phyloP scores from a whole-genome alignment of 2,329 filamentous ascomycete species.

The Diaporthe ampelina region DNA sequence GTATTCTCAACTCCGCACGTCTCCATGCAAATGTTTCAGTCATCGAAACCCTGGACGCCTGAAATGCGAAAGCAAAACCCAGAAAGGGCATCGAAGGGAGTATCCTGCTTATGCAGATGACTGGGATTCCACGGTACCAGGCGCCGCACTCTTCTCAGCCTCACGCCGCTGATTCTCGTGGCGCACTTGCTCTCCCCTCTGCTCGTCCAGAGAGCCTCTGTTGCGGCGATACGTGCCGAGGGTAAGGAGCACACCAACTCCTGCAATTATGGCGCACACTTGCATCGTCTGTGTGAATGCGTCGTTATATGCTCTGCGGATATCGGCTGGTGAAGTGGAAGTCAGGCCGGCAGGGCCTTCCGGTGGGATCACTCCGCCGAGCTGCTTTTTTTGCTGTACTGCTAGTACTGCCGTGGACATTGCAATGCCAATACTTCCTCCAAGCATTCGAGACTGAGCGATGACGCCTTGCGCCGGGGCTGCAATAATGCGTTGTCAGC shows the following conservation, averaged over 20 bases:
- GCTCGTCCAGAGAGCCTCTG: constrained; percentile 48
- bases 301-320: constrained; percentile 57
- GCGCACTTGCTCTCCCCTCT: constrained; percentile 44
- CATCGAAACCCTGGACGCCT: background rate
- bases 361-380: constrained; percentile 43
- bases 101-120: background rate
- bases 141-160: constrained; percentile 21
- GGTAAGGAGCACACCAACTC: constrained; percentile 55
- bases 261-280: constrained; percentile 58
- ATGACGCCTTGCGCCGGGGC: constrained; percentile 67
- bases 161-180: constrained; percentile 47
- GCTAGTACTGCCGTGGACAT: constrained; percentile 63
- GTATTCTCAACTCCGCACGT: constrained; percentile 2
- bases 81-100: too few relatives aligned
- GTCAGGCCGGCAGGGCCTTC: constrained; percentile 46
- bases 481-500: constrained; percentile 46
- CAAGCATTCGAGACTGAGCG: constrained; percentile 65
- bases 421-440: constrained; percentile 68
- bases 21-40: background rate
- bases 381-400: constrained; percentile 50
- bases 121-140: constrained; percentile 8
- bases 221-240: constrained; percentile 56
- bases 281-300: constrained; percentile 63
- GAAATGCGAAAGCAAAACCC: background rate
- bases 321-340: constrained; percentile 47